Conservation (phyloP, 2,329 filamentous ascomycete genomes). For the Fusarium ambrosium region DNA sequence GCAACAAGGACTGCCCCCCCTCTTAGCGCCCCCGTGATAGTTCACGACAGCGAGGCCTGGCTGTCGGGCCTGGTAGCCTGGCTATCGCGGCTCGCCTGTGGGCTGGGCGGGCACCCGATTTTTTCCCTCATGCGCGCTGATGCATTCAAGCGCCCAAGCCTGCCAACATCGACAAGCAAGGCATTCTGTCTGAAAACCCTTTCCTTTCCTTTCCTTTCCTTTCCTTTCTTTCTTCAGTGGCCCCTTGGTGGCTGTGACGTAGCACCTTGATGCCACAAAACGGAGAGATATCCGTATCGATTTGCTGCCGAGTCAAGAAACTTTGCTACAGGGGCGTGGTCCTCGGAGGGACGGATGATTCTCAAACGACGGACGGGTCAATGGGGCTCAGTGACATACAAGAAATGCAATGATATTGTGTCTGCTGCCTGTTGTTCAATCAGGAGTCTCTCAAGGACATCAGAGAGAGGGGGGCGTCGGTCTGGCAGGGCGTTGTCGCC, state of each 20-base stretch:
- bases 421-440: conserved; percentile 14
- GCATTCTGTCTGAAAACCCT: conserved; percentile 9
- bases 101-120: conserved; percentile 36
- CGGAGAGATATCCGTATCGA: conserved; percentile 1
- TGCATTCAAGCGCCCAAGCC: conserved; percentile 26
- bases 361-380: conserved; percentile 8
- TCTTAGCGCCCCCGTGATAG: conserved; percentile 40
- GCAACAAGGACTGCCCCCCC: conserved; percentile 23
- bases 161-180: conserved; percentile 17
- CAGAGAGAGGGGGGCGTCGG: conserved; percentile 27
- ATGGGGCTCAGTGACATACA: conserved; percentile 39
- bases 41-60: conserved; percentile 38
- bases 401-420: conserved; percentile 35
- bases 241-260: conserved; percentile 21
- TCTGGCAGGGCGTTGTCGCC: conserved; percentile 16
- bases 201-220: no score
- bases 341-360: conserved; percentile 32
- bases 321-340: conserved; percentile 26
- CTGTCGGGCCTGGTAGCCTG: conserved; percentile 23
- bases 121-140: conserved; percentile 25
- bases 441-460: conserved; percentile 29
- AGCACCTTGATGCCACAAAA: conserved; percentile 16
- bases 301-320: conserved; percentile 38
- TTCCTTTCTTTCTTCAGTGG: background rate
- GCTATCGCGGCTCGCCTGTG: conserved; percentile 47